Conservation (phyloP, 148 eudicot species). For the Dysphania ambrosioides region DNA sequence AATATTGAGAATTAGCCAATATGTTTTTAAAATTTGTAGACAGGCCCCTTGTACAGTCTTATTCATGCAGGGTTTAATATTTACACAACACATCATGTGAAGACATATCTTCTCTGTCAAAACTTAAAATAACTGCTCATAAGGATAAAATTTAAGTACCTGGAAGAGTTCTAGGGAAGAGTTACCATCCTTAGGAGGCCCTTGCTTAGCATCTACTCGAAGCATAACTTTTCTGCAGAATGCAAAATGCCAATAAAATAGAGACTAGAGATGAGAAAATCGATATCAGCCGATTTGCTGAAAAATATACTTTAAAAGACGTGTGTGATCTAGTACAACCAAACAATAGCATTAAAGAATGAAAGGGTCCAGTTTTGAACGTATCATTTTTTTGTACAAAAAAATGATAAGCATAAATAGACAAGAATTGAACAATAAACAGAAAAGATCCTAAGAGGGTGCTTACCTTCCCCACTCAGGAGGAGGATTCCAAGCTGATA, state of each 20-base stretch:
- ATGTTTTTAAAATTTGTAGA: not conserved
- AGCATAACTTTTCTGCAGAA: slow-evolving; percentile 99
- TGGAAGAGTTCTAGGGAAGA: slow-evolving; percentile 85
- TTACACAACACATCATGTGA: not conserved
- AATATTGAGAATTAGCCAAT: not conserved
- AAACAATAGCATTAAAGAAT: too few species aligned
- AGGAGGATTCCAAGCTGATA: slow-evolving; percentile 99
- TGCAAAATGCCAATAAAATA: slow-evolving; percentile 2
- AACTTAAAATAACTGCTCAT: not conserved
- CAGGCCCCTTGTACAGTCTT: too few species aligned
- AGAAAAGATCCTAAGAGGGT: not conserved
- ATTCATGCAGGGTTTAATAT: not conserved
- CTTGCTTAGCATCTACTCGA: slow-evolving; percentile 95
- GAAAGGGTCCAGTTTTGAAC: too few species aligned
- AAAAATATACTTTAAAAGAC: not conserved
- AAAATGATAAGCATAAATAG: too few species aligned
- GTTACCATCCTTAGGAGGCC: slow-evolving; percentile 94
- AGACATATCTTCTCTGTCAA: slow-evolving; percentile 4
- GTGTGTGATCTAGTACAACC: not conserved
- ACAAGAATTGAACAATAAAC: too few species aligned
- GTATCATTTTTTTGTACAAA: too few species aligned
- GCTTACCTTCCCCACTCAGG: slow-evolving; percentile 99
- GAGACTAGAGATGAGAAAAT: slow-evolving; percentile 5
- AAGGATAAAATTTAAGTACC: slow-evolving; percentile 39
- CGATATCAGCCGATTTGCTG: not conserved